Evolutionary conservation across 2,329 filamentous ascomycete species (phyloP), one percentile per base, ranked within the genome.

Genomic region (Aureobasidium zeae): DNA sequence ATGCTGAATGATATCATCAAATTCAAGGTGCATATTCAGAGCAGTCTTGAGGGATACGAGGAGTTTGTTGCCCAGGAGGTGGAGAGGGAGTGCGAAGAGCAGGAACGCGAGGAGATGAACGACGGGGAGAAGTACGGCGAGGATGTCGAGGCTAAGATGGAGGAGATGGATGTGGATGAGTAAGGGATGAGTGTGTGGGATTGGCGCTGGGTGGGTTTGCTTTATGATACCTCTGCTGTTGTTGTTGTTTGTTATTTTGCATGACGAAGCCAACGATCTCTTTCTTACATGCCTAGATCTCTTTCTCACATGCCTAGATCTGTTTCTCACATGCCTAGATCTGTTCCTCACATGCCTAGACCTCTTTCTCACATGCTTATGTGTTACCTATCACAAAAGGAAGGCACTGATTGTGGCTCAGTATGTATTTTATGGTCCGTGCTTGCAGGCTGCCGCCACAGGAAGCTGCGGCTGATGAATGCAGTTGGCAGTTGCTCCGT

Each of bases 1-100:
- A 94, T 96, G 77, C 69, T 98, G 48, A 94, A 95, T 66, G 88
- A 96, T 59, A 83, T 95, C 49, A 94, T 96, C 68, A 88, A 93
- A 58, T 96, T 98, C 76, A 98, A 98, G 68, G 85, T 98, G 51
- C 88, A 96, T 58, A 73, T 98, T 39, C 91, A 98, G 63, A 88
- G 87, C 67, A 82, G 79, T 47, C 70, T 98, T 43, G 89, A 95
- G 60, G 86, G 91, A 57, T 96, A 94, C 62, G 91, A 98, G 65
- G 79, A 81, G 45, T 94, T 95, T 59, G 86, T 95, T 5, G 81
- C 85, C 2, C 85, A 94, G 52, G 89, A 96, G 66, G 79, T 95
- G n/a, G 86, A 94, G 67, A 57, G 56, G 31, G 71, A 73, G 55
- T 74, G 67, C 55, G 64, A 66, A 51, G 73, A 73, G 55, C 57